A percentile compares a stretch with the other conserved stretches of the same genome.
These are phyloP conservation scores for Crithidia thermophila DNA, from an alignment of 208 protist species.

Conservation along the genomic window DNA sequence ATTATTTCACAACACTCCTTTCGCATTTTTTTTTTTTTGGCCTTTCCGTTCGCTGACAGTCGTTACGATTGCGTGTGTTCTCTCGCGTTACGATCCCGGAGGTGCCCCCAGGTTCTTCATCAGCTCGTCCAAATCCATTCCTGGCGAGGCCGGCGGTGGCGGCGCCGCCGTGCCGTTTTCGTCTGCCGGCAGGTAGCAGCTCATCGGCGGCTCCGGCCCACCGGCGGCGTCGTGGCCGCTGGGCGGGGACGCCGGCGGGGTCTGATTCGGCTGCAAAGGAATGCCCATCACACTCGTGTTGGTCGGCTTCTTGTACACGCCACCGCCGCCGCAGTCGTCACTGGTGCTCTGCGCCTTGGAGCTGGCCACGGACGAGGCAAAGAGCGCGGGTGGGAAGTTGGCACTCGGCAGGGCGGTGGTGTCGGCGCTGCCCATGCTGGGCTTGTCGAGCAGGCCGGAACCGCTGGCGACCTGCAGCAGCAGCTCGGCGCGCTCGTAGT, in stretches of 20 bases:
- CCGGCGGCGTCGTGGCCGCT: not conserved
- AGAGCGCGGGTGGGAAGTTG: conserved; percentile 34
- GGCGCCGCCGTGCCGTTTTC: conserved; percentile 15
- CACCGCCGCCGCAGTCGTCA: conserved; percentile 4
- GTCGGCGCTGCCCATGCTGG: conserved; percentile 24
- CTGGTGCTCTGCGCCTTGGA: not conserved
- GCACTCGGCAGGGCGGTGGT: conserved; percentile 1
- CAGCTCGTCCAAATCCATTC: conserved; percentile 40
- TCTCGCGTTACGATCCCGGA: conserved; percentile 15
- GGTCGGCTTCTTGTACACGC: not conserved
- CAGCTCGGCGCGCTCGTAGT: conserved; percentile 68
- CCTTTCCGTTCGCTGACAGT: not conserved
- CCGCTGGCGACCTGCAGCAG: conserved; percentile 67
- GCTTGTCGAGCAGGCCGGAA: conserved; percentile 66
- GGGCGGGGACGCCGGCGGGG: not conserved
- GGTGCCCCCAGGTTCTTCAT: conserved; percentile 38
- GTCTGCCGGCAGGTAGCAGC: conserved; percentile 38
- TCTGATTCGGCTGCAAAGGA: conserved; percentile 28
- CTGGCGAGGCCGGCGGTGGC: conserved; percentile 13
- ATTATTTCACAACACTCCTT: not conserved
- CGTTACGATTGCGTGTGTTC: not conserved
- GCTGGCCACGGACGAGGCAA: conserved; percentile 11
- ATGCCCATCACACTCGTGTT: conserved; percentile 55
- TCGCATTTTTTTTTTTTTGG: not conserved
- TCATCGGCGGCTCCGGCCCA: conserved; percentile 19